A percentile compares a stretch with the other conserved stretches of the same genome.
Evolutionary conservation across 2,329 filamentous ascomycete genomes (phyloP).

Genomic region (Ceratocystis albifundus): DNA sequence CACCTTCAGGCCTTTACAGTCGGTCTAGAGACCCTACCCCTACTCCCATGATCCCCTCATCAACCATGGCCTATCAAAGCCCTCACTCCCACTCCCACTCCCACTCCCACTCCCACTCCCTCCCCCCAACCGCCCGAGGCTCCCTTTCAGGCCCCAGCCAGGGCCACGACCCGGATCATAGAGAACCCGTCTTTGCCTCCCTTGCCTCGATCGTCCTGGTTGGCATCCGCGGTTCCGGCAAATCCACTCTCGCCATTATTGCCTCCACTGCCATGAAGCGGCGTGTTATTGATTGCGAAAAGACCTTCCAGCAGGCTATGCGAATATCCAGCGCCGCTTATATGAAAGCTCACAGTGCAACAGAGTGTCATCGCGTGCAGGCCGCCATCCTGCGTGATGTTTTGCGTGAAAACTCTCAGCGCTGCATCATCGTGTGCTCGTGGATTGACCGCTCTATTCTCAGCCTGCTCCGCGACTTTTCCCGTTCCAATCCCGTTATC

Average conservation of each 20-base stretch:
- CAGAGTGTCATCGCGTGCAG: constrained; percentile 53
- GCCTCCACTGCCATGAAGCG: constrained; percentile 59
- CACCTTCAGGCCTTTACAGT: constrained; percentile 8
- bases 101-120: not conserved
- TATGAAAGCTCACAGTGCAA: constrained; percentile 49
- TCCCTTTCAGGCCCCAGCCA: not conserved
- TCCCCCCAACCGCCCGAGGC: not conserved
- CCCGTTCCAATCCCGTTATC: constrained; percentile 55
- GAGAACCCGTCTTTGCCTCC: constrained; percentile 35
- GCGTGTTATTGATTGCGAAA: constrained; percentile 57
- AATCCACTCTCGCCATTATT: constrained; percentile 65
- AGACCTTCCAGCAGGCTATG: constrained; percentile 52
- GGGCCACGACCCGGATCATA: constrained; percentile 25
- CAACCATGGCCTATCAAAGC: not conserved
- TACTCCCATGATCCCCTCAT: not conserved
- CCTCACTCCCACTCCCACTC: not conserved
- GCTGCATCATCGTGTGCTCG: constrained; percentile 59
- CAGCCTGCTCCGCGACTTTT: constrained; percentile 48
- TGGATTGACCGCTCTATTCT: constrained; percentile 56
- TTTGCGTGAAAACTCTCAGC: constrained; percentile 46
- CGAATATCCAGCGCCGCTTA: constrained; percentile 52
- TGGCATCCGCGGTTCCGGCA: constrained; percentile 62
- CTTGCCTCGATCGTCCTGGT: constrained; percentile 62
- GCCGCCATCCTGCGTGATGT: constrained; percentile 49
- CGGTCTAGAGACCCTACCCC: constrained; percentile 4